Conservation (phyloP, 495 filamentous ascomycete species). For the Aspergillus indologenus region DNA sequence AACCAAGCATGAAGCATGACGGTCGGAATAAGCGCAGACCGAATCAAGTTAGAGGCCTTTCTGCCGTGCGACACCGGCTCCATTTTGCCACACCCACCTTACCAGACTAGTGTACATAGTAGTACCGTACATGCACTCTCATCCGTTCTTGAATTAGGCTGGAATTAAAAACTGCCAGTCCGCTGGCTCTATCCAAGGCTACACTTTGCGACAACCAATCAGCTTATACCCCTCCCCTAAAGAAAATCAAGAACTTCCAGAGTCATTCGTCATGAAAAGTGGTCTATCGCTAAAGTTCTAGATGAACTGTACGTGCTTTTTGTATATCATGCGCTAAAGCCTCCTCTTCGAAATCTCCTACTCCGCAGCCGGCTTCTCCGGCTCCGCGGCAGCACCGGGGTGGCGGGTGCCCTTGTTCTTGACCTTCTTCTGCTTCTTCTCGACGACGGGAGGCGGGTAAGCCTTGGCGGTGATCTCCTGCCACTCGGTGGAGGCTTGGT, state of each 20-base stretch:
- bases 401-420: constrained; percentile 76
- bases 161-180: too few species aligned
- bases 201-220: too few species aligned
- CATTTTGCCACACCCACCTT: too few species aligned
- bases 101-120: too few species aligned
- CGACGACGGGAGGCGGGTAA: constrained; percentile 65
- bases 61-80: too few species aligned
- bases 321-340: background rate
- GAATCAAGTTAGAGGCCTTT: too few species aligned
- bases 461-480: constrained; percentile 76
- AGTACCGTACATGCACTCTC: too few species aligned
- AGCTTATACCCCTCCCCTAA: too few species aligned
- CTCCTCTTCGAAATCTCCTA: background rate
- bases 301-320: background rate
- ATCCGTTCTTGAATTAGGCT: too few species aligned
- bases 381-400: constrained; percentile 45
- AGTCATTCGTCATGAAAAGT: background rate
- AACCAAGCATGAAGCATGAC: too few species aligned
- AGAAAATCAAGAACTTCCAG: background rate
- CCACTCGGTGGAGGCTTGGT: constrained; percentile 69
- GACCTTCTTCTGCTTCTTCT: constrained; percentile 73
- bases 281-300: background rate
- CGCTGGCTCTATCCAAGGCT: too few species aligned
- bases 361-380: constrained; percentile 23
- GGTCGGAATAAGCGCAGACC: too few species aligned